A percentile compares a stretch with the other conserved stretches of the same genome.
Evolutionary conservation across 768 basidiomycete genomes (phyloP).

Genomic region (Infundibulicybe gibba): DNA sequence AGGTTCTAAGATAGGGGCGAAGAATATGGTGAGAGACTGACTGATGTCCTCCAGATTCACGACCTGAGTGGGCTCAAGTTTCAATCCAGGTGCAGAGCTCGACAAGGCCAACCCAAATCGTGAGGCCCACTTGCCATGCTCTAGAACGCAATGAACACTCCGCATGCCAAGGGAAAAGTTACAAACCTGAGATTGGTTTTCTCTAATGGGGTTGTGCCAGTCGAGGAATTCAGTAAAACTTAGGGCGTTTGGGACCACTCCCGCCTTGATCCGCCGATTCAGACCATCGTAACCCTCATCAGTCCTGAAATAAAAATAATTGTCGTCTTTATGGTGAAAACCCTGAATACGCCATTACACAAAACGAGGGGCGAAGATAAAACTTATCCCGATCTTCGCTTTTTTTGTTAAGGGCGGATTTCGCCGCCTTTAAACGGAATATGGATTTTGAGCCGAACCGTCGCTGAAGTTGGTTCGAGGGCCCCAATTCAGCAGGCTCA

Average conservation of each 20-base stretch:
- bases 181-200: conserved; percentile 54
- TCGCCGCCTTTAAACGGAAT: conserved; percentile 44
- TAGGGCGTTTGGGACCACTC: not conserved
- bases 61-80: conserved; percentile 34
- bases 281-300: conserved; percentile 33
- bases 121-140: conserved; percentile 64
- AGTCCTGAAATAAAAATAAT: conserved; percentile 51
- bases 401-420: conserved; percentile 23
- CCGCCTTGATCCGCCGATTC: conserved; percentile 24
- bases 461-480: conserved; percentile 55
- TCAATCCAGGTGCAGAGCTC: conserved; percentile 56
- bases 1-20: not conserved
- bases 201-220: conserved; percentile 49
- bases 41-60: conserved; percentile 42
- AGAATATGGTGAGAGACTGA: conserved; percentile 18
- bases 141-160: conserved; percentile 23
- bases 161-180: not conserved
- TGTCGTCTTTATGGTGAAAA: conserved; percentile 58
- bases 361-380: conserved; percentile 51
- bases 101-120: conserved; percentile 60
- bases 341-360: conserved; percentile 49
- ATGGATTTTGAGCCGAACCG: conserved; percentile 63
- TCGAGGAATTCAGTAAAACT: conserved; percentile 35
- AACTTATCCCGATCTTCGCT: conserved; percentile 32
- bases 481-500: conserved; percentile 32